Evolutionary conservation across 345 rosid genomes (phyloP).

Genomic region (Aegle marmelos): DNA sequence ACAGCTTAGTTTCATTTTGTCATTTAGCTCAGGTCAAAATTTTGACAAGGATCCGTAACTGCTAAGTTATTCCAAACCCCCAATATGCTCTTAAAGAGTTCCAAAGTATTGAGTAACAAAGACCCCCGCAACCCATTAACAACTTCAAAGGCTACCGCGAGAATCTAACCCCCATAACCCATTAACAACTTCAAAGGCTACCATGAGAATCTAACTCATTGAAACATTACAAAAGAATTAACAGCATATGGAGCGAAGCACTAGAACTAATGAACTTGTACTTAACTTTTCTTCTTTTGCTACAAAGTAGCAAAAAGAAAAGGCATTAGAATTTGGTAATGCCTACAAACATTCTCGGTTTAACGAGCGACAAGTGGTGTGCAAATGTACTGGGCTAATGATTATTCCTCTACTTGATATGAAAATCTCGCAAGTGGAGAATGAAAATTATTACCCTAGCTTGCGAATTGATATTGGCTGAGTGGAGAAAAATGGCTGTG

Average conservation of each 20-base stretch:
- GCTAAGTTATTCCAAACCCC: neutral
- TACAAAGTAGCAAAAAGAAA: neutral
- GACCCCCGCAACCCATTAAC: neutral
- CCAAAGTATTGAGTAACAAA: neutral
- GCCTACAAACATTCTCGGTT: neutral
- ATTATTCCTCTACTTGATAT: neutral
- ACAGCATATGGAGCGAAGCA: neutral
- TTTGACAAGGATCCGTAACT: neutral
- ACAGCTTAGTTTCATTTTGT: neutral
- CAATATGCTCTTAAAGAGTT: neutral
- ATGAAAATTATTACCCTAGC: neutral
- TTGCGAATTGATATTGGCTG: neutral
- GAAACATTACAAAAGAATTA: neutral
- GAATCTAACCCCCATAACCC: neutral
- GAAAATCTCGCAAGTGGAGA: neutral
- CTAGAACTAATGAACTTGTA: neutral
- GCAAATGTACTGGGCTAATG: neutral
- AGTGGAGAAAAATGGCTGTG: neutral
- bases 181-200: neutral
- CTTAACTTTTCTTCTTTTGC: neutral
- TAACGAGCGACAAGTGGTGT: neutral
- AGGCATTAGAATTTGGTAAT: neutral
- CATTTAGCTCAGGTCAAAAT: neutral
- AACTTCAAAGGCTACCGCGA: neutral
- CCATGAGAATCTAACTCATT: neutral